Evolutionary conservation across 2,329 filamentous ascomycete species (phyloP).

Genomic region (Knufia fluminis): DNA sequence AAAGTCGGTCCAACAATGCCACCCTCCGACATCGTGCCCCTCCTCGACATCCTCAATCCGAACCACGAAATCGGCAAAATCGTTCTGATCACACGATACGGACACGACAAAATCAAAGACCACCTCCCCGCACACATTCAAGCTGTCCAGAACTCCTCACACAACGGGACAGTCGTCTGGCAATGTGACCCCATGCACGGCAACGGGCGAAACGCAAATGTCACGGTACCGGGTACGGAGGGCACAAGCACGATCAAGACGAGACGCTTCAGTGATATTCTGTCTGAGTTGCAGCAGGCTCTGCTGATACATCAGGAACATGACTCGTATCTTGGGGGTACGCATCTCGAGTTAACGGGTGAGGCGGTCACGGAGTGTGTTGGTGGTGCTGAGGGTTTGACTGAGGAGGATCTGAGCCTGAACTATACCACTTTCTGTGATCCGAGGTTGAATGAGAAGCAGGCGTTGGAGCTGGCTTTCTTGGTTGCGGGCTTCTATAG

Average conservation of each 20-base stretch:
- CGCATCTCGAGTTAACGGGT: slow-evolving; percentile 90
- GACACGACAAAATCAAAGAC: slow-evolving; percentile 62
- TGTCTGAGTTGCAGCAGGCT: slow-evolving; percentile 75
- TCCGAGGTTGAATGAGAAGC: slow-evolving; percentile 91
- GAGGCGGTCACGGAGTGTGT: slow-evolving; percentile 95
- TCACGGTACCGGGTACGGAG: slow-evolving; percentile 33
- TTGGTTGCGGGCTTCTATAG: slow-evolving; percentile 76
- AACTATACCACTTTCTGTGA: slow-evolving; percentile 97
- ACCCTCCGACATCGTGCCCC: slow-evolving; percentile 60
- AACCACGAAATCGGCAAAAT: slow-evolving; percentile 76
- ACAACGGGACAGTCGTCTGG: slow-evolving; percentile 64
- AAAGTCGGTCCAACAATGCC: slow-evolving; percentile 88
- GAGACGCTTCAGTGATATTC: slow-evolving; percentile 79
- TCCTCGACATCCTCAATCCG: slow-evolving; percentile 83
- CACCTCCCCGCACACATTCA: slow-evolving; percentile 79
- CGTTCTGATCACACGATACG: slow-evolving; percentile 92
- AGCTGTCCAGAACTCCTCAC: slow-evolving; percentile 70
- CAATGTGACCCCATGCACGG: slow-evolving; percentile 99
- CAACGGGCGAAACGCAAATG: slow-evolving; percentile 45
- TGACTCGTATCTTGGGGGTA: slow-evolving; percentile 79
- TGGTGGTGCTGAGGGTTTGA: slow-evolving; percentile 76
- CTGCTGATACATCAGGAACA: slow-evolving; percentile 75
- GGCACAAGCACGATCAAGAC: slow-evolving; percentile 80
- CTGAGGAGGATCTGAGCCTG: slow-evolving; percentile 76
- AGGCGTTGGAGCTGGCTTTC: slow-evolving; percentile 90